Evolutionary conservation across 2,329 filamentous ascomycete genomes (phyloP).

Genomic region (Penicillium sp.): DNA sequence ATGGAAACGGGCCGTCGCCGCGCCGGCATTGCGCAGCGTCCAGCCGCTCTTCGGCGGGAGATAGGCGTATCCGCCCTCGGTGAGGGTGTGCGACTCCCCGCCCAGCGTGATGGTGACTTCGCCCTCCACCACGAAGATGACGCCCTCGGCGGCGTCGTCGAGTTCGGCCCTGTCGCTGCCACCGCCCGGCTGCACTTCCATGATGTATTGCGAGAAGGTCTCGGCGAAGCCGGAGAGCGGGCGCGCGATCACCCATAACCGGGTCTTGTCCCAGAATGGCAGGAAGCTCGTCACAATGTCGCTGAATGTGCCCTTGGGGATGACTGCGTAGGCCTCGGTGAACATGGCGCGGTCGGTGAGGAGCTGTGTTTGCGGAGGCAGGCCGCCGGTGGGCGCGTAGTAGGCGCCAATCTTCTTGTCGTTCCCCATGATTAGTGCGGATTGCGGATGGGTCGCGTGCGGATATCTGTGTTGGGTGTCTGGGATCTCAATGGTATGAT

Average conservation of each 20-base stretch:
- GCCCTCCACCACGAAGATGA: slow-evolving; percentile 27
- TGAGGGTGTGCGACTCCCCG: slow-evolving; percentile 18
- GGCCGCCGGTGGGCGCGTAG: slow-evolving; percentile 26
- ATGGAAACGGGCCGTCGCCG: slow-evolving; percentile 25
- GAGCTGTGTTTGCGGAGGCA: slow-evolving; percentile 26
- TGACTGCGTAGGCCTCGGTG: slow-evolving; percentile 27
- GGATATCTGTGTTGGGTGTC: not conserved
- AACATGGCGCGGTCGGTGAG: slow-evolving; percentile 31
- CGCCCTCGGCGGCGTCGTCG: slow-evolving; percentile 22
- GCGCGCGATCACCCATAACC: slow-evolving; percentile 28
- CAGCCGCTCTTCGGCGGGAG: slow-evolving; percentile 27
- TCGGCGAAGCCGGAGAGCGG: slow-evolving; percentile 28
- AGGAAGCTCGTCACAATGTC: slow-evolving; percentile 30
- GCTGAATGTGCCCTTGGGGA: slow-evolving; percentile 26
- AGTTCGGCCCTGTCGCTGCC: slow-evolving; percentile 26
- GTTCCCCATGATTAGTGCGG: slow-evolving; percentile 19
- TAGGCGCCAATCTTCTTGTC: slow-evolving; percentile 38
- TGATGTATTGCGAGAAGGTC: slow-evolving; percentile 31
- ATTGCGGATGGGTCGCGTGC: not conserved
- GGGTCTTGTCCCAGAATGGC: slow-evolving; percentile 29
- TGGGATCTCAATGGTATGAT: not conserved
- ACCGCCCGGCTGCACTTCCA: slow-evolving; percentile 27
- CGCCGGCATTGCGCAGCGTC: slow-evolving; percentile 23
- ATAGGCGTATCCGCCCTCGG: slow-evolving; percentile 27
- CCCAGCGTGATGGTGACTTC: slow-evolving; percentile 22